A percentile compares a stretch with the other conserved stretches of the same genome.
phyloP scores from a whole-genome alignment of 1,284 basidiomycete genomes.

The Pholiota adiposa region DNA sequence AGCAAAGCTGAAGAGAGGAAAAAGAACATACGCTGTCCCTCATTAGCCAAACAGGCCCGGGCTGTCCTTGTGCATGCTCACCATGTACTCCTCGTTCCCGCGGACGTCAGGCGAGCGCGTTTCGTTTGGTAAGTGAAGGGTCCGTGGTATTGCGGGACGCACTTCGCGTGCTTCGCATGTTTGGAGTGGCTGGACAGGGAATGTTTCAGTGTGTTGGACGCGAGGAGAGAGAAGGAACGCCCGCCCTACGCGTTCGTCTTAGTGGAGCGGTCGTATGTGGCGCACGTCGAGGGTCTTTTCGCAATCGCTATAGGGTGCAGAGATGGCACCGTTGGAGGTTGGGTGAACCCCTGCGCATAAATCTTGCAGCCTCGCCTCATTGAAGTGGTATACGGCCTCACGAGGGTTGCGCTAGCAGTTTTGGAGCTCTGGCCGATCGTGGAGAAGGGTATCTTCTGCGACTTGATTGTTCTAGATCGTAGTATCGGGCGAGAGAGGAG shows the following conservation, averaged over 20 bases:
- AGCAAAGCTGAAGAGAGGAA: not conserved
- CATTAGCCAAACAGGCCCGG: constrained; percentile 34
- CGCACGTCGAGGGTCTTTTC: too few relatives aligned
- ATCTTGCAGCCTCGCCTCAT: not conserved
- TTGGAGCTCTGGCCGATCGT: constrained; percentile 4
- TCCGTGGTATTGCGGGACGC: too few relatives aligned
- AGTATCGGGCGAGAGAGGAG: too few relatives aligned
- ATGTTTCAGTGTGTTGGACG: too few relatives aligned
- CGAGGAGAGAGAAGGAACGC: not conserved
- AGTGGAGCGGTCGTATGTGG: too few relatives aligned
- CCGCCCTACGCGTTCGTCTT: too few relatives aligned
- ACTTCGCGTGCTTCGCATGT: not conserved
- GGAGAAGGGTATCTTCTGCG: constrained; percentile 10
- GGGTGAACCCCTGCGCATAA: too few relatives aligned
- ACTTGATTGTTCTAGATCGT: not conserved
- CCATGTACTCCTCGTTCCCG: constrained; percentile 32
- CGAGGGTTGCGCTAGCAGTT: constrained; percentile 4
- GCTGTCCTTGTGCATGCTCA: constrained; percentile 26
- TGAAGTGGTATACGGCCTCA: not conserved
- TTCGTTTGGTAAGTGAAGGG: not conserved
- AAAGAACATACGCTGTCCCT: constrained; percentile 33
- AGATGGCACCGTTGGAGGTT: too few relatives aligned
- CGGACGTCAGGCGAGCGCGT: constrained; percentile 14
- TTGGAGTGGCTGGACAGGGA: too few relatives aligned
- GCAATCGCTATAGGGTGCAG: not conserved